These are phyloP conservation scores for Penicillium goetzii DNA, from an alignment of 495 filamentous ascomycete genomes.

Conservation along the genomic window DNA sequence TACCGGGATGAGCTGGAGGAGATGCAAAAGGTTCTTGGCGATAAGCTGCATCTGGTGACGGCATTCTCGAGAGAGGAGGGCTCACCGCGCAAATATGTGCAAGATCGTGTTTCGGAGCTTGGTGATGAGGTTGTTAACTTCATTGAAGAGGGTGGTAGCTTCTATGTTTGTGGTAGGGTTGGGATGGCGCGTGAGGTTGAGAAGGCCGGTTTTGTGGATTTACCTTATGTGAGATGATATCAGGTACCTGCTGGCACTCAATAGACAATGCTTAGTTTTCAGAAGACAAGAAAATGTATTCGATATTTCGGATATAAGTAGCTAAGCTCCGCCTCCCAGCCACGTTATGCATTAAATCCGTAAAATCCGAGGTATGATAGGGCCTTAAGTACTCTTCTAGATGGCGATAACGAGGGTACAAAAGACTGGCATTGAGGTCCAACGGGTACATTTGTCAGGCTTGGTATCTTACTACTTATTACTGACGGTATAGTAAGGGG, in stretches of 20 bases:
- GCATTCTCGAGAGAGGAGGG: slow-evolving; percentile 39
- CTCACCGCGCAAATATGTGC: slow-evolving; percentile 39
- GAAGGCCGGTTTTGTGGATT: slow-evolving; percentile 21
- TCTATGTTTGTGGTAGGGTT: slow-evolving; percentile 57
- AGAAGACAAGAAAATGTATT: neutral
- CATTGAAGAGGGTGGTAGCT: slow-evolving; percentile 43
- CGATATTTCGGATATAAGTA: neutral
- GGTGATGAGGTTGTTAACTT: slow-evolving; percentile 38
- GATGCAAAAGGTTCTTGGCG: slow-evolving; percentile 30
- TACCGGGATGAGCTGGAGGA: slow-evolving; percentile 45
- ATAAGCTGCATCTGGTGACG: slow-evolving; percentile 35
- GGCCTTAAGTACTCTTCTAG: too few relatives aligned
- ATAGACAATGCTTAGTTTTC: neutral
- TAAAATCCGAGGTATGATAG: neutral
- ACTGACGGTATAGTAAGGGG: neutral
- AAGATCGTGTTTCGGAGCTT: slow-evolving; percentile 45
- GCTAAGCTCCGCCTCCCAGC: neutral
- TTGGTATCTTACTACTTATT: too few relatives aligned
- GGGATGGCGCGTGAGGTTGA: slow-evolving; percentile 56
- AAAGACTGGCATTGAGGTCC: too few relatives aligned
- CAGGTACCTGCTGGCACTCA: too few relatives aligned
- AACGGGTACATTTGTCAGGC: too few relatives aligned
- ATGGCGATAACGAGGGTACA: too few relatives aligned
- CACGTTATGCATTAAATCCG: neutral
- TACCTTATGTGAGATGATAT: neutral